Evolutionary conservation across 805 yeast species (phyloP), one percentile per base, ranked within the genome.

Genomic region (Isabelozyma rhagii): DNA sequence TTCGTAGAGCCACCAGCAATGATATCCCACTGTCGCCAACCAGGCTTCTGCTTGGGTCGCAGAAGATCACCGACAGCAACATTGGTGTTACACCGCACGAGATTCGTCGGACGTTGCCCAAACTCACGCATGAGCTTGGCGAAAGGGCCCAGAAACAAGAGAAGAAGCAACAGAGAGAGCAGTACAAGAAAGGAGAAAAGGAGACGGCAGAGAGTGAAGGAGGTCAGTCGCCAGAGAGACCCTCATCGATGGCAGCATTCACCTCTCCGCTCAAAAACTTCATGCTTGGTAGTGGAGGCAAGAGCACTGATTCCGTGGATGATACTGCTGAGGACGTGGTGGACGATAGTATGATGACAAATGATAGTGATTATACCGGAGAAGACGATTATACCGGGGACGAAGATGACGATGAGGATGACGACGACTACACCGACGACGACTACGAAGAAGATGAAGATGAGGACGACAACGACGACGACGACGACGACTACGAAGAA

Each of bases 241-340:
- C 75, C 2, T 55, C 53, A 1, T 68, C 75, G 1, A 62, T 60
- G 47, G 55, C 70, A 2, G 63, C 76, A 4, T 71, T 71, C 51
- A 58, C 75, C 0, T 71, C 76, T 7, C 78, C 78, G 11, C 60
- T 74, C 45, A 73, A 73, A 48, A 68, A 63, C 46, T 73, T 74
- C 53, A 72, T 68, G 78, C 58, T 58, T 53, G 63, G 70, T 31
- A 71, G 70, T 4, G 66, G 65, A 11, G 64, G 58, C 42, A 61
- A 63, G 21, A 63, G 58, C 28, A 53, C 53, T 38, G 63, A 60
- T 25, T 60, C 54, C 10, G 63, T 63, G 46, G 62, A 62, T 31
- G 65, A 62, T 11, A 68, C 59, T 8, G 67, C 60, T 5, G 66
- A 57, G 2, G 64, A 60, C 9, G 61, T 13, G 10, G 36, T 13